Percentiles rank a stretch among this genome's conserved stretches.
Conservation (phyloP, 139 green algal genomes). For the Micractinium conductrix region DNA sequence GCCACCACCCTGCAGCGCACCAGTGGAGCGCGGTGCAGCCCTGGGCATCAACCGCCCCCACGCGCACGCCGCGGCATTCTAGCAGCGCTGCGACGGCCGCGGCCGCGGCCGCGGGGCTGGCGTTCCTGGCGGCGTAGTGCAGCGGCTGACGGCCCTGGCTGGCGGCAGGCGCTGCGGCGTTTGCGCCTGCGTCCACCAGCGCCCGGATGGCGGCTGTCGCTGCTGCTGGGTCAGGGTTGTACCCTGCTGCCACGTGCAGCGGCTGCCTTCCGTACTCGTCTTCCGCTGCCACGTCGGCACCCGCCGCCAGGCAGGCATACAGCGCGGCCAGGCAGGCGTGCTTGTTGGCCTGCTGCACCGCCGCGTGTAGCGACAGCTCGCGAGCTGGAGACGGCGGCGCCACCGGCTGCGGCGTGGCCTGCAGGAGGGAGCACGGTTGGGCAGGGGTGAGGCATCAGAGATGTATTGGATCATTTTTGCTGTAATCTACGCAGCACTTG, state of each 20-base stretch:
- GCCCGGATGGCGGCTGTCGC: conserved; percentile 5
- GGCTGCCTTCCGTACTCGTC: conserved; percentile 2
- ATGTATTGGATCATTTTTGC: too few species aligned
- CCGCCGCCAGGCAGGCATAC: conserved; percentile 9
- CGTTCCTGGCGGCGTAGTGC: conserved; percentile 13
- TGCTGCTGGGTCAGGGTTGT: neutral
- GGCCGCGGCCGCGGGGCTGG: neutral
- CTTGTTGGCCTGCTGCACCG: conserved; percentile 1
- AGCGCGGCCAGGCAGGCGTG: conserved; percentile 24
- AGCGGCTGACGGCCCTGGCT: conserved; percentile 17
- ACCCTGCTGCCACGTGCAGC: conserved; percentile 10
- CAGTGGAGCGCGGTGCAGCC: conserved; percentile 11
- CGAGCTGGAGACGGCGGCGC: too few species aligned
- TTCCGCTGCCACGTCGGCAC: neutral
- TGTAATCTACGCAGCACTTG: too few species aligned
- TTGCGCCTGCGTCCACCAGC: neutral
- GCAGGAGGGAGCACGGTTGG: too few species aligned
- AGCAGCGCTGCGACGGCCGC: conserved; percentile 1
- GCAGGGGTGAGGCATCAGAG: too few species aligned
- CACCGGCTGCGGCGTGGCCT: too few species aligned
- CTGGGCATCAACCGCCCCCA: conserved; percentile 4
- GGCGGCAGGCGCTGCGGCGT: neutral
- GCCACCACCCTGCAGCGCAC: neutral
- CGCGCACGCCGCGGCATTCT: neutral
- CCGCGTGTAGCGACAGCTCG: conserved; percentile 4